Evolutionary conservation across 495 filamentous ascomycete genomes (phyloP).

Genomic region (Hamigera avellanea): DNA sequence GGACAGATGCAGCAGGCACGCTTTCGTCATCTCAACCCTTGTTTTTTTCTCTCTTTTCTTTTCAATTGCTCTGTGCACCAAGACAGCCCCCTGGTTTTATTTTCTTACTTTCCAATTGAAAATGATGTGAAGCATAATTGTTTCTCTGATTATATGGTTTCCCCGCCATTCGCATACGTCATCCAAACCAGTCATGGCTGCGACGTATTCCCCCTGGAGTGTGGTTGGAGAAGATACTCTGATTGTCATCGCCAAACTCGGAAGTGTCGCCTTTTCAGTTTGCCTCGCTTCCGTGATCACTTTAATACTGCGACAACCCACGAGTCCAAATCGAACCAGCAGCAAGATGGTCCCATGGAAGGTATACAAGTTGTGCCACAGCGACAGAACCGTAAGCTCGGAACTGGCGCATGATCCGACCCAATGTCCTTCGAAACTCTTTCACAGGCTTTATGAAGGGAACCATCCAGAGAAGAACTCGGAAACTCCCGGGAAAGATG

Average conservation of each 20-base stretch:
- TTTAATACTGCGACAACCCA: constrained; percentile 2
- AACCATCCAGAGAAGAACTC: constrained; percentile 6
- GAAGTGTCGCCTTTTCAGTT: not conserved
- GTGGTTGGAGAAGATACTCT: not conserved
- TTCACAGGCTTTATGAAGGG: constrained; percentile 40
- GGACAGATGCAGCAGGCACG: no score
- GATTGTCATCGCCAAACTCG: not conserved
- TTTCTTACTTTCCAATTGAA: no score
- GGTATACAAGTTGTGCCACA: constrained; percentile 40
- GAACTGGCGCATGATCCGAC: constrained; percentile 42
- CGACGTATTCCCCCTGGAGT: no score
- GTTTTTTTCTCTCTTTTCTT: no score
- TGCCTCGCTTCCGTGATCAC: not conserved
- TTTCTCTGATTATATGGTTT: no score
- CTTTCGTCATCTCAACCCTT: no score
- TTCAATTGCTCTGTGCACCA: no score
- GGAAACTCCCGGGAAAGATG: constrained; percentile 1
- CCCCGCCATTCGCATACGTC: no score
- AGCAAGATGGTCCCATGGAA: constrained; percentile 16
- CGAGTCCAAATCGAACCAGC: constrained; percentile 2
- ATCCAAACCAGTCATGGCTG: no score
- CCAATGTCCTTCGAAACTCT: constrained; percentile 39
- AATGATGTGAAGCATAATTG: no score
- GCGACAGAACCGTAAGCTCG: constrained; percentile 41
- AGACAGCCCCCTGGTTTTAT: no score